Evolutionary conservation across 2,329 filamentous ascomycete genomes (phyloP).

Genomic region (Simplicillium sp.): DNA sequence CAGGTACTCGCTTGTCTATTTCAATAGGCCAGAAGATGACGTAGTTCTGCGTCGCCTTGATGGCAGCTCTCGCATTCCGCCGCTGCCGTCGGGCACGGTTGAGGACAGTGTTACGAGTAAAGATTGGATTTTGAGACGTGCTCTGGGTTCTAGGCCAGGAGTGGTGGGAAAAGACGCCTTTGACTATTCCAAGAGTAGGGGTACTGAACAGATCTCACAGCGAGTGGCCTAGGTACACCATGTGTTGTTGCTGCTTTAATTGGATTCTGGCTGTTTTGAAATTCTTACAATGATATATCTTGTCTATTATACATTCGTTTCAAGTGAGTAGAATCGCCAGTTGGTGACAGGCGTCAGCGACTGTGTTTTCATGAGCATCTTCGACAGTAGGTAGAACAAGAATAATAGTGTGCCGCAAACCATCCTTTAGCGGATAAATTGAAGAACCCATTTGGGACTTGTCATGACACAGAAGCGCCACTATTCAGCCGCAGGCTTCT

Average conservation of each 20-base stretch:
- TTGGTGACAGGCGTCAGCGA: no score
- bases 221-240: no score
- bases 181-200: conserved; percentile 1
- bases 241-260: no score
- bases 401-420: no score
- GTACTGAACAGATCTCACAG: neutral
- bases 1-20: conserved; percentile 4
- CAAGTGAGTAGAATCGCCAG: no score
- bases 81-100: neutral
- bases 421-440: no score
- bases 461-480: neutral
- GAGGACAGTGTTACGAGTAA: conserved; percentile 2
- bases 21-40: conserved; percentile 2
- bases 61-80: conserved; percentile 2
- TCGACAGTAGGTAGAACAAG: no score
- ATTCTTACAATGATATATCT: no score
- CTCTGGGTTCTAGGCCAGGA: conserved; percentile 2
- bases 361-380: no score
- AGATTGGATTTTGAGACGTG: conserved; percentile 3
- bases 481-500: neutral
- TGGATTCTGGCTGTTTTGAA: no score
- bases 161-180: conserved; percentile 1
- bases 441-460: no score
- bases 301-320: no score
- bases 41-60: neutral